These are phyloP conservation scores for Pholiota microspora DNA, from an alignment of 768 basidiomycete genomes.

Conservation along the genomic window DNA sequence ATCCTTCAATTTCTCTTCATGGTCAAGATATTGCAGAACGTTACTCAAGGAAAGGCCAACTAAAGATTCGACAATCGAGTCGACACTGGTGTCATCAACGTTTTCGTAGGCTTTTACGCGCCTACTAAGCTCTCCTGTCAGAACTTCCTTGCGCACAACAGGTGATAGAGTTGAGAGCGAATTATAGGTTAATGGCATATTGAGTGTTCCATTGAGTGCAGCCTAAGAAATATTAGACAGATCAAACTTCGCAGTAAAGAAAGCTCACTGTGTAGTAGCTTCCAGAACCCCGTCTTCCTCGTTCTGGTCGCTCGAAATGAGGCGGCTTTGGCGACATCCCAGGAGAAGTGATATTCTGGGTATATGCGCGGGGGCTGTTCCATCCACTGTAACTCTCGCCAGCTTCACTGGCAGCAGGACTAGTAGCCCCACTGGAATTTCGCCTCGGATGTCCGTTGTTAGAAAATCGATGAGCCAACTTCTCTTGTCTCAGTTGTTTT, in stretches of 20 bases:
- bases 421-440: slow-evolving; percentile 79
- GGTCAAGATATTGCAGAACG: slow-evolving; percentile 74
- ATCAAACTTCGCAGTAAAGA: background rate
- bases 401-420: slow-evolving; percentile 78
- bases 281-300: slow-evolving; percentile 75
- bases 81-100: slow-evolving; percentile 56
- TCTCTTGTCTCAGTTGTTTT: slow-evolving; percentile 88
- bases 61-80: slow-evolving; percentile 69
- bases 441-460: slow-evolving; percentile 75
- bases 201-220: slow-evolving; percentile 75
- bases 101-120: slow-evolving; percentile 59
- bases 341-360: slow-evolving; percentile 46
- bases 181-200: slow-evolving; percentile 84
- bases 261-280: slow-evolving; percentile 78
- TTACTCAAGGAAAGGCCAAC: slow-evolving; percentile 71
- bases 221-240: slow-evolving; percentile 44
- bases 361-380: slow-evolving; percentile 65
- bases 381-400: slow-evolving; percentile 76
- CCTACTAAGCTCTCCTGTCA: slow-evolving; percentile 79
- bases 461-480: slow-evolving; percentile 79
- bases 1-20: slow-evolving; percentile 60
- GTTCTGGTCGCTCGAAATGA: slow-evolving; percentile 56
- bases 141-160: slow-evolving; percentile 83
- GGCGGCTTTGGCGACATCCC: slow-evolving; percentile 45
- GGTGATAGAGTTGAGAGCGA: slow-evolving; percentile 80